A percentile compares a stretch with the other conserved stretches of the same genome.
phyloP scores from a whole-genome alignment of 257 asterid genomes.

The Salvia rosmarinus region DNA sequence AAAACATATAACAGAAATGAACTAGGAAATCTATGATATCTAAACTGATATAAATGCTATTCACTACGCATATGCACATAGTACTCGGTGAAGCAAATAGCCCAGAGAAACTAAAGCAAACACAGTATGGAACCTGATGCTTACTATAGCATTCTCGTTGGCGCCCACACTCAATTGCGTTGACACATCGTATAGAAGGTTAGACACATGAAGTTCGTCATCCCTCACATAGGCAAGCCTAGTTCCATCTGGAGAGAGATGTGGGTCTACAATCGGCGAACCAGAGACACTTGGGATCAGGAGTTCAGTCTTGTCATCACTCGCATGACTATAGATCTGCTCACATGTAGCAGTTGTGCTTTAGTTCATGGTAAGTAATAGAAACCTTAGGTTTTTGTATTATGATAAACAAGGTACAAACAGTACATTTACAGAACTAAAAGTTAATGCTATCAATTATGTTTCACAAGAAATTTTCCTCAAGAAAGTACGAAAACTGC shows the following conservation, averaged over 20 bases:
- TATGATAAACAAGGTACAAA: constrained; percentile 16
- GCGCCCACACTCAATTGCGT: constrained; percentile 81
- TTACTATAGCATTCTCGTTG: constrained; percentile 61
- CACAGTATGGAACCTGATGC: constrained; percentile 35
- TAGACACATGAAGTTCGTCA: constrained; percentile 70
- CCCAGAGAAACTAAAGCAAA: constrained; percentile 28
- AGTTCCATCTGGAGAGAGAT: constrained; percentile 86
- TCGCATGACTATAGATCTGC: constrained; percentile 81
- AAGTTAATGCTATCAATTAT: neutral
- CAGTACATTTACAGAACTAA: constrained; percentile 6
- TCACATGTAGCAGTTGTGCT: constrained; percentile 29
- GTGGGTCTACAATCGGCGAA: constrained; percentile 89
- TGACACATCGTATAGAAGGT: constrained; percentile 51
- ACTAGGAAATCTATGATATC: constrained; percentile 2
- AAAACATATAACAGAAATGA: neutral
- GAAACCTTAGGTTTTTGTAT: constrained; percentile 3
- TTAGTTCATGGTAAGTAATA: constrained; percentile 27
- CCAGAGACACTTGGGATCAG: constrained; percentile 62
- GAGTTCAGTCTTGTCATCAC: constrained; percentile 57
- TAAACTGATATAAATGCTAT: neutral
- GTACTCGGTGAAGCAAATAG: constrained; percentile 3
- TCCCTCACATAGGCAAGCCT: constrained; percentile 80
- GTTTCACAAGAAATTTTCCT: neutral
- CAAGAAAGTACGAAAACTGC: neutral
- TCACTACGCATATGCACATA: neutral